Percentiles rank a stretch among this genome's conserved stretches.
These are phyloP conservation scores for Beauveria bassiana DNA, from an alignment of 2,329 filamentous ascomycete genomes.

Conservation along the genomic window DNA sequence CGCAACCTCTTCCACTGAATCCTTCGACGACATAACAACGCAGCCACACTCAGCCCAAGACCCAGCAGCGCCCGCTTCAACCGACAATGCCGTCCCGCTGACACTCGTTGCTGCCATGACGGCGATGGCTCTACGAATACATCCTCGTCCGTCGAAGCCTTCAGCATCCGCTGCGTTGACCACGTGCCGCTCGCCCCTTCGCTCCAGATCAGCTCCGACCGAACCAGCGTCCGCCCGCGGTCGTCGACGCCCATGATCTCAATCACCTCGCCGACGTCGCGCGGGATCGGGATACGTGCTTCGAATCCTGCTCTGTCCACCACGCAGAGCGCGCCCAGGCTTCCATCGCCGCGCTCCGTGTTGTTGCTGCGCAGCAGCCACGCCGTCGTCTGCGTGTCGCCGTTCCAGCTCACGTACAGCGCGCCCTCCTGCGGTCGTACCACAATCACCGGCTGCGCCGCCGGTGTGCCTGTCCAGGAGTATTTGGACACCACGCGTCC, in stretches of 20 bases:
- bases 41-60: background rate
- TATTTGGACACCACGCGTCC: conserved; percentile 42
- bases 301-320: conserved; percentile 17
- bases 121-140: too few relatives aligned
- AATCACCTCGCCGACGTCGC: conserved; percentile 14
- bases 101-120: background rate
- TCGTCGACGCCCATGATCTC: conserved; percentile 17
- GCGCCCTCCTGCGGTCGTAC: conserved; percentile 14
- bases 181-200: background rate
- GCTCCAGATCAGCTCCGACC: conserved; percentile 1
- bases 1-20: background rate
- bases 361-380: conserved; percentile 33
- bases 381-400: conserved; percentile 35
- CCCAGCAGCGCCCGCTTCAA: background rate
- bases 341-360: conserved; percentile 5
- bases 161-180: background rate
- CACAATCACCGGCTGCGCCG: conserved; percentile 24
- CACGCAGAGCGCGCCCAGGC: conserved; percentile 9
- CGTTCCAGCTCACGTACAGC: conserved; percentile 47
- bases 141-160: background rate
- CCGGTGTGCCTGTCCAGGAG: conserved; percentile 40
- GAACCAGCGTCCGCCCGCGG: conserved; percentile 19
- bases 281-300: conserved; percentile 16
- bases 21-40: background rate
- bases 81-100: background rate